Percentiles rank a stretch among this genome's conserved stretches.
phyloP scores from a whole-genome alignment of 192 early-diverging fungal genomes.

The Entophlyctis helioformis region DNA sequence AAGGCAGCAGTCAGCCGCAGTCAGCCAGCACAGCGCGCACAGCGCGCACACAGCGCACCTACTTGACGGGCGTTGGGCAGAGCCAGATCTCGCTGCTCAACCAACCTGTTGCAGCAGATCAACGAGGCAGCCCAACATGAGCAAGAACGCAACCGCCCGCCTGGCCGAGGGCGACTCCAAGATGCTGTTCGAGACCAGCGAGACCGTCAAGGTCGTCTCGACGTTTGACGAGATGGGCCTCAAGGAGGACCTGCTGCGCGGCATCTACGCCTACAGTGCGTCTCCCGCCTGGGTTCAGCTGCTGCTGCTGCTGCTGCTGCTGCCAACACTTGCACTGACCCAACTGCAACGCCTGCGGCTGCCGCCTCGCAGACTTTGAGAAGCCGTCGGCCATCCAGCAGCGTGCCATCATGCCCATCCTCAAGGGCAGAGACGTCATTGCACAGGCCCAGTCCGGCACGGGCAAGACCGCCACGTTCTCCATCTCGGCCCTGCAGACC shows the following conservation, averaged over 20 bases:
- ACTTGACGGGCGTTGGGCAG: too few species aligned
- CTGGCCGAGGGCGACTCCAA: conserved; percentile 7
- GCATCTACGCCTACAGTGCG: conserved; percentile 93
- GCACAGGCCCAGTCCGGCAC: conserved; percentile 98
- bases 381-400: conserved; percentile 98
- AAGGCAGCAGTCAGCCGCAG: too few species aligned
- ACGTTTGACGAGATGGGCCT: conserved; percentile 95
- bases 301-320: too few species aligned
- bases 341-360: too few species aligned
- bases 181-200: conserved; percentile 66
- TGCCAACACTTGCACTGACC: too few species aligned
- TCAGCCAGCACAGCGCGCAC: too few species aligned
- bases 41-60: too few species aligned
- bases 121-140: too few species aligned
- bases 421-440: conserved; percentile 84
- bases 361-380: conserved; percentile 69
- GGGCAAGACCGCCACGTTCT: conserved; percentile 96
- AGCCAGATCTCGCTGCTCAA: too few species aligned
- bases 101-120: too few species aligned
- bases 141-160: too few species aligned
- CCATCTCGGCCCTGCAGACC: conserved; percentile 80
- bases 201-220: conserved; percentile 68
- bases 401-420: conserved; percentile 85
- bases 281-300: too few species aligned
- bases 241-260: conserved; percentile 91